These are phyloP conservation scores for Ophiocordyceps camponoti-saundersi DNA, from an alignment of 2,329 filamentous ascomycete genomes.

Conservation along the genomic window DNA sequence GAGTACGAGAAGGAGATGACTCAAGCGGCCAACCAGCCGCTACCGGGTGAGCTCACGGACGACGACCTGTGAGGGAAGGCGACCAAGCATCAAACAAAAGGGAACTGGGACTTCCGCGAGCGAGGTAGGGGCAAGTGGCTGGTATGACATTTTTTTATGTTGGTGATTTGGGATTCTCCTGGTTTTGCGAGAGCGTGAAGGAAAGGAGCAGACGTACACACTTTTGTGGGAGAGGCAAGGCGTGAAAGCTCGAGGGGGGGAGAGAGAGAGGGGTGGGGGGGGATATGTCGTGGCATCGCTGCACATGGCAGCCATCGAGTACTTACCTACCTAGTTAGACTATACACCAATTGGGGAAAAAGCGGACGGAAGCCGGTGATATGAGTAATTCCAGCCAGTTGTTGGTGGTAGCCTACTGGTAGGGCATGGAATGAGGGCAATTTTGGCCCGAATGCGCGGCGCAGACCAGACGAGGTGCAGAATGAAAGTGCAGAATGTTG, in stretches of 20 bases:
- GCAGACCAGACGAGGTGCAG: too few relatives aligned
- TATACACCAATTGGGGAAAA: constrained; percentile 9
- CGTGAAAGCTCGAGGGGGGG: constrained; percentile 14
- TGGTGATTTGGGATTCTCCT: constrained; percentile 13
- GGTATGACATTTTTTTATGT: constrained; percentile 20
- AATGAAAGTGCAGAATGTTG: too few relatives aligned
- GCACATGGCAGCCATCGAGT: constrained; percentile 12
- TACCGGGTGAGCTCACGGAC: constrained; percentile 87
- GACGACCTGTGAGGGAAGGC: constrained; percentile 37
- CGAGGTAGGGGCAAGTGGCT: constrained; percentile 11
- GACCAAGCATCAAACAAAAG: constrained; percentile 5
- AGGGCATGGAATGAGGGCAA: neutral
- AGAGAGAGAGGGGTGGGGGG: constrained; percentile 14
- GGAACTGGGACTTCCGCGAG: constrained; percentile 9
- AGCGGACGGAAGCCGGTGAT: constrained; percentile 7
- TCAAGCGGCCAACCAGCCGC: constrained; percentile 61
- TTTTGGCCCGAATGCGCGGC: too few relatives aligned
- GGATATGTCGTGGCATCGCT: constrained; percentile 15
- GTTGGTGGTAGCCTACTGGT: neutral
- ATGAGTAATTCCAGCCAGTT: neutral
- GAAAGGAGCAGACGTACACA: constrained; percentile 10
- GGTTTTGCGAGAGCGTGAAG: constrained; percentile 19
- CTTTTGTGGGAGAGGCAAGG: constrained; percentile 4
- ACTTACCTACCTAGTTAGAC: constrained; percentile 17
- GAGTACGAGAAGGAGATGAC: constrained; percentile 84